Evolutionary conservation across 768 basidiomycete species (phyloP), one percentile per base, ranked within the genome.

Genomic region (Tulasnella sp.): DNA sequence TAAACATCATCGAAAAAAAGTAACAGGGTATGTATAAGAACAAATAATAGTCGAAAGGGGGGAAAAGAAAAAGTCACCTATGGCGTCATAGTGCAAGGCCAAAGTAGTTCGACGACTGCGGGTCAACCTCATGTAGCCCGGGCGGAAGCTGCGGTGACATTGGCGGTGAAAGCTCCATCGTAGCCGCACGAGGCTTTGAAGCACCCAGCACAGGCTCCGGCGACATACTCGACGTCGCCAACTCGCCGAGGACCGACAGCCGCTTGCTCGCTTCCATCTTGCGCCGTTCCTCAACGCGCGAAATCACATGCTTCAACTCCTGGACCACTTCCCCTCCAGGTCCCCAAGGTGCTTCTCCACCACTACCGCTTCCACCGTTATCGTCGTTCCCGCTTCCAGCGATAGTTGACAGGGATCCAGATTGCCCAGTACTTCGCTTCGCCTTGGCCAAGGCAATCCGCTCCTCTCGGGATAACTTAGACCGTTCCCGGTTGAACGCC

Each of bases 401-500:
- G 22, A 52, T 52, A 26, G 47, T 52, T 17, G 67, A 36, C 22
- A 22, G 37, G 26, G 29, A 12, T n/a, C n/a, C 36, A 0, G 26
- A 6, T 59, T 65, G 36, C n/a, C 36, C 72, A 16, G 39, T 22
- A 17, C 86, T 85, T 74, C 90, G 81, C 71, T 83, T 81, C 47
- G 84, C 85, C 75, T 86, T 88, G 2, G 82, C 82, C 12, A 86
- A 80, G 74, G 80, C 81, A 71, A 94, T 91, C 32, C 92, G 85
- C 77, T 94, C 91, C 75, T 90, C 90, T 71, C 92, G 81, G 65
- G 87, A 85, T 70, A 93, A 76, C 79, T 84, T 90, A 19, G 89
- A 86, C 74, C 86, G 83, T 77, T 88, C 87, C 52, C 90, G 82
- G 42, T 79, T 77, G 75, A 85, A 89, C 14, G 69, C 19, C 22